These are phyloP conservation scores for Arthrobotrys conoides DNA, from an alignment of 2,329 filamentous ascomycete genomes.

Conservation along the genomic window DNA sequence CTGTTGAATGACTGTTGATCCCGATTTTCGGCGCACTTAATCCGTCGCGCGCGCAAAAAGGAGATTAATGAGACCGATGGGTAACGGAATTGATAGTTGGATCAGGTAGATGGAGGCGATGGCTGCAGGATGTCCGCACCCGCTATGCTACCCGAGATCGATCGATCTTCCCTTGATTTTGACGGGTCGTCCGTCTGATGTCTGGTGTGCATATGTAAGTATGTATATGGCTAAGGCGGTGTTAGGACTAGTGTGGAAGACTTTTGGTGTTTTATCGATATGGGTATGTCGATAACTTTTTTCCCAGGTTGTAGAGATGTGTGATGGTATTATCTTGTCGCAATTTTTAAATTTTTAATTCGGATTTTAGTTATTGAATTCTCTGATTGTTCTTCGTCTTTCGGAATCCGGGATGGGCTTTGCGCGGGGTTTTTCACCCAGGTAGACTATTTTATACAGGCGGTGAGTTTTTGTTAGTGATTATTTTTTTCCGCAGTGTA, in stretches of 20 bases:
- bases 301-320: not conserved
- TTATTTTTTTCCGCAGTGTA: not conserved
- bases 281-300: not conserved
- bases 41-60: not conserved
- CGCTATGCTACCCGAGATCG: constrained; percentile 18
- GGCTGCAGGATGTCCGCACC: constrained; percentile 14
- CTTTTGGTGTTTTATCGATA: not conserved
- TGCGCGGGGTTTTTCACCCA: constrained; percentile 59
- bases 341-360: constrained; percentile 2
- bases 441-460: constrained; percentile 51
- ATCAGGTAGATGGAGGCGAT: constrained; percentile 13
- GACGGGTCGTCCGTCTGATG: not conserved
- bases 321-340: not conserved
- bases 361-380: not conserved
- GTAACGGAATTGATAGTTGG: not conserved
- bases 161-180: not conserved
- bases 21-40: not conserved
- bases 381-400: not conserved
- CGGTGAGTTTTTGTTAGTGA: not conserved
- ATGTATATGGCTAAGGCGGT: not conserved
- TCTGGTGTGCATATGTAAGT: not conserved
- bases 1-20: too few relatives aligned
- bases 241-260: constrained; percentile 3
- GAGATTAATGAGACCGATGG: not conserved
- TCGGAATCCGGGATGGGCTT: constrained; percentile 25